These are phyloP conservation scores for Cryptococcus neoformans DNA, from an alignment of 1,284 basidiomycete genomes.

Conservation along the genomic window DNA sequence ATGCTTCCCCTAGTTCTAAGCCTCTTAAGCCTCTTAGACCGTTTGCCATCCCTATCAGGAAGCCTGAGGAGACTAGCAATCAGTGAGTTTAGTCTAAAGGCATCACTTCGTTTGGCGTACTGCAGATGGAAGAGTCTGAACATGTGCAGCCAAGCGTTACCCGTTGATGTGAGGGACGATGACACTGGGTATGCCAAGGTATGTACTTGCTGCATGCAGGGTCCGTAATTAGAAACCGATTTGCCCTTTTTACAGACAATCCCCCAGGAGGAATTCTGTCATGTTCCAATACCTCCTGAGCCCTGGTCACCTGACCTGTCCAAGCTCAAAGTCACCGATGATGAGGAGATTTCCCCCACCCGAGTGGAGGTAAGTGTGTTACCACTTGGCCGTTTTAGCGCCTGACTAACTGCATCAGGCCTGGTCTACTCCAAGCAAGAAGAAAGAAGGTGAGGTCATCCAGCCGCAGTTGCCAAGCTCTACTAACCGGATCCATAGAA, in stretches of 20 bases:
- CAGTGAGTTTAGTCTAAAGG: too few relatives aligned
- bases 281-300: too few relatives aligned
- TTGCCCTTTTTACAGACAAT: too few relatives aligned
- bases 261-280: too few relatives aligned
- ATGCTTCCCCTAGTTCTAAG: not conserved
- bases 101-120: too few relatives aligned
- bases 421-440: conserved; percentile 7
- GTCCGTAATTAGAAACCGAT: too few relatives aligned
- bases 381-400: not conserved
- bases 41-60: not conserved
- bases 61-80: not conserved
- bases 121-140: too few relatives aligned
- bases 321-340: not conserved
- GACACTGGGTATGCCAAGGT: too few relatives aligned
- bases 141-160: too few relatives aligned
- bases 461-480: not conserved
- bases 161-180: too few relatives aligned
- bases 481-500: not conserved
- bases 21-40: too few relatives aligned
- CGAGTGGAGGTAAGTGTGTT: not conserved
- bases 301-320: not conserved
- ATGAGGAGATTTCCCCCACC: not conserved
- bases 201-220: too few relatives aligned
- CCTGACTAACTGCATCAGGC: not conserved
- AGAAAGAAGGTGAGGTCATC: conserved; percentile 3